These are phyloP conservation scores for Malus hybrid DNA, from an alignment of 331 rosid genomes.

Conservation along the genomic window DNA sequence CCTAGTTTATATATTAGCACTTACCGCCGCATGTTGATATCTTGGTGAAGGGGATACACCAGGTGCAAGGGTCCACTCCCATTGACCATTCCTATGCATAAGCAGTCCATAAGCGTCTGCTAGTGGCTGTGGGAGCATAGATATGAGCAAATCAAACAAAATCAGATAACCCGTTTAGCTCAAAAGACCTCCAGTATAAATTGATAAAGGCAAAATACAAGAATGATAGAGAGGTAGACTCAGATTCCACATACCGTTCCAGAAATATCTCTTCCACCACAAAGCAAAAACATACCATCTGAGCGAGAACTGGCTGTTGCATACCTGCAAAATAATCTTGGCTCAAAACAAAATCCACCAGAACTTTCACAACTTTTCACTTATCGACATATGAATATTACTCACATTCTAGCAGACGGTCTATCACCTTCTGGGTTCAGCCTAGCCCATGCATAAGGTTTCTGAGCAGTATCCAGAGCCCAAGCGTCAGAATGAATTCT, in stretches of 20 bases:
- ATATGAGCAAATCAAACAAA: slow-evolving; percentile 6
- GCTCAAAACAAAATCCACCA: slow-evolving; percentile 1
- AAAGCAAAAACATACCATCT: slow-evolving; percentile 98
- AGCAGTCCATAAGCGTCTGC: slow-evolving; percentile 97
- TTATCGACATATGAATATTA: slow-evolving; percentile 15
- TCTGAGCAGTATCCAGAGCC: slow-evolving; percentile 96
- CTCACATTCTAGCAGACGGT: slow-evolving; percentile 99
- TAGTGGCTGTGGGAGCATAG: slow-evolving; percentile 55
- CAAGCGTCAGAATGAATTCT: slow-evolving; percentile 90
- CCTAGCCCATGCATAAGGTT: slow-evolving; percentile 91
- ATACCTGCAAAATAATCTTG: slow-evolving; percentile 62
- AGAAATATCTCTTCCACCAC: slow-evolving; percentile 96
- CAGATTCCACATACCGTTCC: slow-evolving; percentile 58
- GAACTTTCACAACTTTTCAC: neutral
- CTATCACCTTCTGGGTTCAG: slow-evolving; percentile 94
- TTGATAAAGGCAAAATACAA: neutral
- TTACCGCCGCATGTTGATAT: slow-evolving; percentile 97
- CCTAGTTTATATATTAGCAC: slow-evolving; percentile 22
- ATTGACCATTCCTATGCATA: slow-evolving; percentile 95
- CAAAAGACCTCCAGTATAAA: neutral
- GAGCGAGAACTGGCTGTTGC: slow-evolving; percentile 99
- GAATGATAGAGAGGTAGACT: neutral
- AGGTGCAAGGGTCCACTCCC: slow-evolving; percentile 99
- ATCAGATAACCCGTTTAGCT: slow-evolving; percentile 1
- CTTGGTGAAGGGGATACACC: slow-evolving; percentile 98